Evolutionary conservation across 2,329 filamentous ascomycete species (phyloP), one percentile per base, ranked within the genome.

Genomic region (Hypoxylon sp.): DNA sequence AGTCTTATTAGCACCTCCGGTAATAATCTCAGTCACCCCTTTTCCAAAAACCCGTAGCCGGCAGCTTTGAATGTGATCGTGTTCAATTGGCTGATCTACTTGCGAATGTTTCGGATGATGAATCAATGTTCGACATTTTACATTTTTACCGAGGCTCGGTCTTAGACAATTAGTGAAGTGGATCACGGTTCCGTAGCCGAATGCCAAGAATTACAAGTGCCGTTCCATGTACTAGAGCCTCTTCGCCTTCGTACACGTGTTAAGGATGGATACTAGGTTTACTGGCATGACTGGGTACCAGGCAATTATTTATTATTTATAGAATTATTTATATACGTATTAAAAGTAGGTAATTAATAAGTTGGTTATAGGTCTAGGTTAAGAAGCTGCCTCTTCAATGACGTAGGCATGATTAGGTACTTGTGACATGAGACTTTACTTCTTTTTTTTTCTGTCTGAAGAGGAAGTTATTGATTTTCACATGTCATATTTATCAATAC

Each of bases 121-220:
- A 51, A 47, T 26, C 22, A n/a, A 61, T 54, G 35, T 53, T 56
- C 56, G 26, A 33, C 52, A 48, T 39, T 72, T 31, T 31, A 26
- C 52, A 48, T 39, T 74, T 74, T 74, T 72, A 71, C 74, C 74
- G 74, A 75, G 74, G 74, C 73, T 75, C 74, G 72, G 72, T 66
- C 67, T 64, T 51, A 51, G 52, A 46, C 46, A 52, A 44, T 44
- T 9, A 26, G 17, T 9, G 37, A 33, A 42, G 52, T 58, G 67
- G 57, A 26, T 55, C 44, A 59, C 59, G 65, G 48, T 44, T 26
- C 59, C 59, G 63, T 29, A 56, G 58, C 63, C 58, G 63, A 44
- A 56, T 44, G 67, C 67, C 60, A 67, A 70, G 59, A 64, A 22
- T 33, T 13, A 3, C 37, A 65, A 65, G 24, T 62, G 57, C 62